Evolutionary conservation across 2,329 filamentous ascomycete genomes (phyloP), one percentile per base, ranked within the genome.

Genomic region (Sodiomyces alkalinus): DNA sequence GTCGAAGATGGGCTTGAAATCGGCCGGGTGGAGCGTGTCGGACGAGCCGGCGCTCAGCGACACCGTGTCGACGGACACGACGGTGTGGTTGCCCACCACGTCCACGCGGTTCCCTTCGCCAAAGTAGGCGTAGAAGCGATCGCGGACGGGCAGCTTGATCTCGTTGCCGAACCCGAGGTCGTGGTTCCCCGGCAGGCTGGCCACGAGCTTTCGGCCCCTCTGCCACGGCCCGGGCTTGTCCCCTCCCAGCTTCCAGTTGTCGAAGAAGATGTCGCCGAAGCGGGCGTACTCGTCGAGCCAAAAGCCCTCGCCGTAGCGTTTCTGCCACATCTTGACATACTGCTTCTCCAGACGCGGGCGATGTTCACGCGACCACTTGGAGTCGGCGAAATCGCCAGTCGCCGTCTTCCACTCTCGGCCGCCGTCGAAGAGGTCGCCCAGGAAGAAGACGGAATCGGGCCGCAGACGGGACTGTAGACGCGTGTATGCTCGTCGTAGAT

Each of bases 401-500:
- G 53, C 58, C 9, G 86, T 87, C 40, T 76, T 79, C 90, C 90
- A 98, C 58, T 98, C 90, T 40, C 90, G 70, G 7, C 90, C 90
- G 4, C 90, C 90, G 46, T 98, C 90, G 44, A 98, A 94, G 1
- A 98, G 59, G 47, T 98, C 90, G 6, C 90, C 90, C 0, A 98
- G 60, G 46, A 98, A 96, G 46, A 94, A 71, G 1, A 92, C 62
- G 11, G 80, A 86, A 47, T 94, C 83, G 0, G 90, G 90, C n/a
- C 70, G 68, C 10, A 96, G 61, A 12, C 70, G 58, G 12, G 66
- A 58, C 44, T 93, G 83, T 33, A 96, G 65, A 29, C 76, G 67
- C n/a, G 62, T 68, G 49, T 92, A 96, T 7, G 80, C 75, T 22
- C 86, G 74, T 22, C 76, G 74, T 38, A 98, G 68, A 53, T 94